Evolutionary conservation across 768 basidiomycete genomes (phyloP).

Genomic region (Austroboletus festivus): DNA sequence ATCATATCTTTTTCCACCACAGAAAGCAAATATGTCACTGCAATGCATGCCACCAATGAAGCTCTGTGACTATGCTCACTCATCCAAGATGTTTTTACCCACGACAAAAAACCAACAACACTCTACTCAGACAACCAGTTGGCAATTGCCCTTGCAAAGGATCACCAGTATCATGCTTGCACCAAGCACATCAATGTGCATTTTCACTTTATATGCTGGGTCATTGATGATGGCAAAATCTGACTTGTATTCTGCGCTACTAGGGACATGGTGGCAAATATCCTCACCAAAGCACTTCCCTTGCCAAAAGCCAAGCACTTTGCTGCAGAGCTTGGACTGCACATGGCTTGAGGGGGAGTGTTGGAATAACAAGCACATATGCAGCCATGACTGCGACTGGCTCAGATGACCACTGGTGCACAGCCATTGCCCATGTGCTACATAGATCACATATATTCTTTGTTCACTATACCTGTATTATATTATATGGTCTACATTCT

Average conservation of each 20-base stretch:
- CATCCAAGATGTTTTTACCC: background rate
- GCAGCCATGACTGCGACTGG: too few species aligned
- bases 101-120: background rate
- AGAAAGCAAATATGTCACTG: too few species aligned
- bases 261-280: constrained; percentile 1
- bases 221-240: background rate
- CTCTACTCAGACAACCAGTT: background rate
- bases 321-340: background rate
- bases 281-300: constrained; percentile 1
- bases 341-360: constrained; percentile 1
- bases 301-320: constrained; percentile 1
- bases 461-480: too few species aligned
- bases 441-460: too few species aligned
- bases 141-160: background rate
- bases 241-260: constrained; percentile 2
- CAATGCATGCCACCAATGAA: too few species aligned
- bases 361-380: too few species aligned
- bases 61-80: too few species aligned
- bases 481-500: too few species aligned
- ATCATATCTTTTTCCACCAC: too few species aligned
- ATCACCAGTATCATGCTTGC: background rate
- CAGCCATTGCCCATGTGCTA: too few species aligned
- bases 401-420: too few species aligned
- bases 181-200: background rate
- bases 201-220: constrained; percentile 4